Evolutionary conservation across 23 red algal species (phyloP), one percentile per base, ranked within the genome.

Genomic region (Agarophyton chilense): DNA sequence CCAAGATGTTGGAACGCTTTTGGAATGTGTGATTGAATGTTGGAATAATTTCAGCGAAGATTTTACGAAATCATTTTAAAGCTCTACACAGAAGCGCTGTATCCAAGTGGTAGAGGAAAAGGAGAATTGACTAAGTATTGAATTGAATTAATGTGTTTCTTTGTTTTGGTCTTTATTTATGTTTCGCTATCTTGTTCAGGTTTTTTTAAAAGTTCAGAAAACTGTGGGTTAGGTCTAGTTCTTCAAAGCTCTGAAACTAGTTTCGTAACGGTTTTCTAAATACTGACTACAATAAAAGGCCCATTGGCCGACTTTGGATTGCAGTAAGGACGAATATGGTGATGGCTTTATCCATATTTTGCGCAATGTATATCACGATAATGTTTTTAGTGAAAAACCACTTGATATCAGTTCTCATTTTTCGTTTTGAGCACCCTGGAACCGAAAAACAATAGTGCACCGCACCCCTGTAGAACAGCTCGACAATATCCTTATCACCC

Each of bases 61-160:
- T 7, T 74, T 33, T 25, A 10, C 53, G 6, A 36, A 80, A 46
- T 54, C 5, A 8, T 42, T 52, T 5, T 51, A 54, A 22, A 46
- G 14, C 6, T 80, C 76, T 54, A 4, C 21, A 58, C 47, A 44
- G 16, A 11, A 44, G 76, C 47, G 18, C 12, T 47, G 44, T 47
- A 12, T 47, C 44, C 6, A 47, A 47, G 44, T 47, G 44, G 44
- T 47, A 12, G 42, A 36, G 53, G 53, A 36, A 80, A 80, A 10
- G 76, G 52, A 36, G 76, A 46, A 51, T 10, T 36, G 45, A 58
- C 76, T 5, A 39, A 51, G 32, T 80, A 80, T 80, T 80, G 76
- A 80, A 42, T 8, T 31, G 19, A 28, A n/a, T 61, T 10, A 61
- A 61, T 22, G 56, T 61, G 56, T 61, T 61, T 61, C n/a, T 61